A percentile compares a stretch with the other conserved stretches of the same genome.
Conservation (phyloP, 495 filamentous ascomycete species). For the Lasiosphaeris hirsuta region DNA sequence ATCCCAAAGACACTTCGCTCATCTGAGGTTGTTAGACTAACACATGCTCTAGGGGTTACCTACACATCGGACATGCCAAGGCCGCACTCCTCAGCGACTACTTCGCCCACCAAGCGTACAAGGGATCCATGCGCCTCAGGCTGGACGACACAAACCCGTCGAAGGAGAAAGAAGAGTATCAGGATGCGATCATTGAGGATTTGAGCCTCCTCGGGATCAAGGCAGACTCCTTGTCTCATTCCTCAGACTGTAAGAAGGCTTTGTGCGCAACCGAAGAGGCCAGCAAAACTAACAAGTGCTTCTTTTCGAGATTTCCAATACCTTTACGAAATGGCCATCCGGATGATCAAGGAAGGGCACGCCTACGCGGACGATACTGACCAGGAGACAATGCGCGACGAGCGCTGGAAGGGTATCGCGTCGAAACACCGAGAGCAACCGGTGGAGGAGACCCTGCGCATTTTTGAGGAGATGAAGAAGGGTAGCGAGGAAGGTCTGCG, state of each 20-base stretch:
- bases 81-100: conserved; percentile 90
- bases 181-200: conserved; percentile 85
- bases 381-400: conserved; percentile 76
- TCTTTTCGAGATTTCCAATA: conserved; percentile 63
- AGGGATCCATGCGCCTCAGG: conserved; percentile 75
- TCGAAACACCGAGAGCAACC: conserved; percentile 71
- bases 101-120: conserved; percentile 87
- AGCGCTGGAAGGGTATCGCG: conserved; percentile 72
- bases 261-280: too few relatives aligned
- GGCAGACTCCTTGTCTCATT: conserved; percentile 73
- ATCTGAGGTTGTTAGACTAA: too few relatives aligned
- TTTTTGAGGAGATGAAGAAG: conserved; percentile 86
- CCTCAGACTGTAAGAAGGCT: conserved; percentile 58
- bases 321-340: conserved; percentile 72
- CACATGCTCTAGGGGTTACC: conserved; percentile 56
- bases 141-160: conserved; percentile 94
- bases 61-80: conserved; percentile 93
- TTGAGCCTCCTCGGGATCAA: conserved; percentile 81
- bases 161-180: conserved; percentile 90
- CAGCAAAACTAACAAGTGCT: too few relatives aligned
- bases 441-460: conserved; percentile 75
- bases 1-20: neutral
- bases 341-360: conserved; percentile 76
- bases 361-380: conserved; percentile 90
- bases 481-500: conserved; percentile 69